phyloP scores from a whole-genome alignment of 768 basidiomycete species.

The Roridomyces roridus region DNA sequence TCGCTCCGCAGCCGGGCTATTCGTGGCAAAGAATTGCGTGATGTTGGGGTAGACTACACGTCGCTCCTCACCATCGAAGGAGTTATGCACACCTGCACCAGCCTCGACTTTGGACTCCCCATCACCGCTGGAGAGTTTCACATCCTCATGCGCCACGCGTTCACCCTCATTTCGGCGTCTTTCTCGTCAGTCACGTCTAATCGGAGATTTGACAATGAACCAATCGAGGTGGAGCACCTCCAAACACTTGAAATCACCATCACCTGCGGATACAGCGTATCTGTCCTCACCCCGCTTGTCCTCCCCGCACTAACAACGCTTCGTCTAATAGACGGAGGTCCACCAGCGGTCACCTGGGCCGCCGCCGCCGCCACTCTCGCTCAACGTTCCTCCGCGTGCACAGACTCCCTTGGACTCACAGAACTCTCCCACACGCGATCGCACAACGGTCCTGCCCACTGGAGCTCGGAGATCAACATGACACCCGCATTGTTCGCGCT shows the following conservation, averaged over 20 bases:
- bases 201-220: no score
- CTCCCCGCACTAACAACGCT: not conserved
- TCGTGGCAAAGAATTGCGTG: no score
- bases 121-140: not conserved
- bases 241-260: not conserved
- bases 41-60: not conserved
- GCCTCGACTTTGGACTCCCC: not conserved
- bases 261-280: not conserved
- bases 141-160: not conserved
- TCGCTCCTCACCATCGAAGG: constrained; percentile 1
- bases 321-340: not conserved
- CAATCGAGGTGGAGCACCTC: not conserved
- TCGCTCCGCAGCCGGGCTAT: no score
- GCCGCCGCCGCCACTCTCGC: not conserved
- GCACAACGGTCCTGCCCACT: no score
- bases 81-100: not conserved
- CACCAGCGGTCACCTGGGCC: not conserved
- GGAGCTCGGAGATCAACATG: no score
- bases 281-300: not conserved
- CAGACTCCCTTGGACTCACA: no score
- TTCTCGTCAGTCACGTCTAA: not conserved
- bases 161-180: not conserved
- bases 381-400: not conserved
- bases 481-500: no score
- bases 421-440: no score